phyloP scores from a whole-genome alignment of 371 early-diverging fungal species.

The Mortierella sp. region DNA sequence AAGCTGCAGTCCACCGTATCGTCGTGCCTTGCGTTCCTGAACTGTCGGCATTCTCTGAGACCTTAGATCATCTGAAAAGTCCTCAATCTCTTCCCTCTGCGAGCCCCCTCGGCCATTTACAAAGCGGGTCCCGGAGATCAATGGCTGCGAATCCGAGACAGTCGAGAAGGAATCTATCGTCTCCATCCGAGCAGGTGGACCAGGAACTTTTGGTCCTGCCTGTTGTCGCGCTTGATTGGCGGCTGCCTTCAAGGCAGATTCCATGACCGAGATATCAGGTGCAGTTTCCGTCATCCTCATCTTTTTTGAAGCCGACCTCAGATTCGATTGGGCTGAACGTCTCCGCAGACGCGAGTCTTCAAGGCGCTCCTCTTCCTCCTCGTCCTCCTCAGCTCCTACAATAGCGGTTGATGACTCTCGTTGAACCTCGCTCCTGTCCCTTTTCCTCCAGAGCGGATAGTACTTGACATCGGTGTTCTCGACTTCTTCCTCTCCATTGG shows the following conservation, averaged over 20 bases:
- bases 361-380: constrained; percentile 20
- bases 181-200: constrained; percentile 11
- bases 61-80: constrained; percentile 34
- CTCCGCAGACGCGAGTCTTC: constrained; percentile 18
- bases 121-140: neutral
- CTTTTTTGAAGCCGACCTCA: constrained; percentile 29
- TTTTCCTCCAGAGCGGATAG: constrained; percentile 3
- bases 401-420: neutral
- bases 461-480: no score
- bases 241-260: constrained; percentile 17
- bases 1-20: constrained; percentile 26
- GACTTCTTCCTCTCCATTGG: no score
- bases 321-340: constrained; percentile 8
- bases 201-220: neutral
- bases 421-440: constrained; percentile 1
- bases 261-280: constrained; percentile 12
- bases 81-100: constrained; percentile 33
- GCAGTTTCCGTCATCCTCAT: constrained; percentile 18
- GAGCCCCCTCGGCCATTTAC: neutral
- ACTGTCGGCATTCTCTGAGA: constrained; percentile 4
- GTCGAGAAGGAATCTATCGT: constrained; percentile 36
- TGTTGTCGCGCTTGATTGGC: constrained; percentile 10
- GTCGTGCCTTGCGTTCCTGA: constrained; percentile 7
- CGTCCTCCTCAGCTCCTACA: neutral
- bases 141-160: constrained; percentile 20